Evolutionary conservation across 2,329 filamentous ascomycete species (phyloP).

Genomic region (Fusarium sp.): DNA sequence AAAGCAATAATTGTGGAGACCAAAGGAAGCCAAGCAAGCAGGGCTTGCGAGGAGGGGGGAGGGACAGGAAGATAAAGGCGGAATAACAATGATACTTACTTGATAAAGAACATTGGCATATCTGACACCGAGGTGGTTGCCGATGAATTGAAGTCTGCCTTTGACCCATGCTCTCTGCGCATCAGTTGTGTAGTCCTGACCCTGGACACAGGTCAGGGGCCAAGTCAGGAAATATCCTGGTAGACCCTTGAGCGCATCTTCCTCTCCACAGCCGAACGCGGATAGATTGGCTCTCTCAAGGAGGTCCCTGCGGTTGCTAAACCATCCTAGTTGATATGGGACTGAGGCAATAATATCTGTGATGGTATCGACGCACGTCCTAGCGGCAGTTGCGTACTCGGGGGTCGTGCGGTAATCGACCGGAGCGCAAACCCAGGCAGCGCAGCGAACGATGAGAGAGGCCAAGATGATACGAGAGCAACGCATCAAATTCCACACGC

Average conservation of each 20-base stretch:
- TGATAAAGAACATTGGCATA: slow-evolving; percentile 67
- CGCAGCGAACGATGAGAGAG: slow-evolving; percentile 67
- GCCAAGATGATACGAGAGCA: slow-evolving; percentile 65
- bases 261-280: slow-evolving; percentile 62
- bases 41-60: not conserved
- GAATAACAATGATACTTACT: slow-evolving; percentile 53
- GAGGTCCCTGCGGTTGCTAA: slow-evolving; percentile 57
- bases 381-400: slow-evolving; percentile 67
- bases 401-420: slow-evolving; percentile 71
- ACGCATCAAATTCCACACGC: slow-evolving; percentile 66
- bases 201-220: slow-evolving; percentile 65
- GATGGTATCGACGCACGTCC: slow-evolving; percentile 63
- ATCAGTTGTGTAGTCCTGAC: slow-evolving; percentile 69
- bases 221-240: slow-evolving; percentile 70
- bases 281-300: slow-evolving; percentile 55
- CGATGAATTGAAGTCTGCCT: slow-evolving; percentile 66
- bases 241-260: slow-evolving; percentile 63
- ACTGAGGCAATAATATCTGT: slow-evolving; percentile 69
- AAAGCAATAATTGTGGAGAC: slow-evolving; percentile 13
- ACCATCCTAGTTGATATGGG: slow-evolving; percentile 72
- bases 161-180: slow-evolving; percentile 66
- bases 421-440: slow-evolving; percentile 69
- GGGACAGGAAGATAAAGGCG: not conserved
- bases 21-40: not conserved
- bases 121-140: slow-evolving; percentile 65